Conservation (phyloP, 1,139 yeast species). For the Zhuliangozyma blackwelliae region DNA sequence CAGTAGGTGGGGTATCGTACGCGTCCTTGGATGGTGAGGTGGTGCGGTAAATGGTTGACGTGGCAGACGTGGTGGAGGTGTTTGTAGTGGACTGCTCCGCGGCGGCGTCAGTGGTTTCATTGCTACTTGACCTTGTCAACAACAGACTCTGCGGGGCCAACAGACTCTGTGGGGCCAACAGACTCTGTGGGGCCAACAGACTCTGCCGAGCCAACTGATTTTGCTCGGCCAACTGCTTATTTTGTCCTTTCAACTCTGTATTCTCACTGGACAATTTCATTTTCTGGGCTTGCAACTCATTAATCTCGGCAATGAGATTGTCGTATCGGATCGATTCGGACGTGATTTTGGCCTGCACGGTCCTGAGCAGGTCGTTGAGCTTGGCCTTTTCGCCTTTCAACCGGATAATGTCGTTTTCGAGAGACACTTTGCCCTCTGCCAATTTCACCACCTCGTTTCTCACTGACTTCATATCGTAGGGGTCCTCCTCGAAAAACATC, state of each 20-base stretch:
- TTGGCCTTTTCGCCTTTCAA: conserved; percentile 26
- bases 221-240: conserved; percentile 16
- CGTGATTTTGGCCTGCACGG: conserved; percentile 20
- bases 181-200: conserved; percentile 9
- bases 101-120: too few species aligned
- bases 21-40: conserved; percentile 6
- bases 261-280: conserved; percentile 20
- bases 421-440: conserved; percentile 21
- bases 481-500: conserved; percentile 11
- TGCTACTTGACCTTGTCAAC: too few species aligned
- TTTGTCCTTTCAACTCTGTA: conserved; percentile 22
- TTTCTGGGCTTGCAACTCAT: conserved; percentile 24
- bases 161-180: too few species aligned
- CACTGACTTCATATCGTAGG: conserved; percentile 33
- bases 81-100: too few species aligned
- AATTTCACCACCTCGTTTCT: conserved; percentile 42
- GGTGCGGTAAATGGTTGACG: conserved; percentile 6
- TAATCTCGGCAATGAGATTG: conserved; percentile 24
- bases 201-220: too few species aligned
- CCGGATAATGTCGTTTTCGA: conserved; percentile 27
- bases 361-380: conserved; percentile 21
- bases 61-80: conserved; percentile 3
- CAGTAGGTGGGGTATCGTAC: background rate
- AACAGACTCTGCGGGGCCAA: too few species aligned
- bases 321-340: conserved; percentile 25